Evolutionary conservation across 148 eudicot genomes (phyloP), one percentile per base, ranked within the genome.

Genomic region (Camellia lanceoleosa): DNA sequence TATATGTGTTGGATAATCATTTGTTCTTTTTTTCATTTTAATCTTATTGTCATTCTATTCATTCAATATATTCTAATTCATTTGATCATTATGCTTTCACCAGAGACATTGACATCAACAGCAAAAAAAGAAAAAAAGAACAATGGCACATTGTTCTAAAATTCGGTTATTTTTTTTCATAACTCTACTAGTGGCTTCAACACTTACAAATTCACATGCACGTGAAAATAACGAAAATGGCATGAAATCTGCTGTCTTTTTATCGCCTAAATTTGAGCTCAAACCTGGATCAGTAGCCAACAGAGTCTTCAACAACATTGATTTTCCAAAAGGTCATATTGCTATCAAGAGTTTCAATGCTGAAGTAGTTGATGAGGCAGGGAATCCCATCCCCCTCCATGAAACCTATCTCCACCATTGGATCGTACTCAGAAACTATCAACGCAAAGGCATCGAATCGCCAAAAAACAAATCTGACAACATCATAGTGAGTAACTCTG

Each of bases 351-450:
- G 83, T 68, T 93, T 95, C 83, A 79, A 86, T 82, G 94, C 99
- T 47, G 97, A 95, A 82, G 90, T 95, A 42, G 93, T 95, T 75
- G 97, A 95, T 73, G 97, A 93, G 72, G 80, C 78, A 5, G 97
- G 97, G 64, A 86, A 85, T 41, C 76, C 97, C 18, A 80, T 93
- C 71, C 89, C 99, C 2, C 97, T 95, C 79, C 92, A 92, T 49
- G 91, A 95, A 82, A 89, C 93, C 71, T 95, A 93, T 80, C 93
- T 95, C 56, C 99, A 95, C 74, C 99, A 95, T 72, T 95, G 97
- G 97, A 74, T 87, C 55, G 86, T 90, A 58, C 11, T 12, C 3
- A 84, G 97, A 78, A 90, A 90, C 82, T 86, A 87, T 78, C 83
- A 81, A 42, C 93, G 90, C 5, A 80, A 75, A 75, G 91, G 89